Evolutionary conservation across 495 filamentous ascomycete genomes (phyloP), one percentile per base, ranked within the genome.

Genomic region (Tetracladium setigerum): DNA sequence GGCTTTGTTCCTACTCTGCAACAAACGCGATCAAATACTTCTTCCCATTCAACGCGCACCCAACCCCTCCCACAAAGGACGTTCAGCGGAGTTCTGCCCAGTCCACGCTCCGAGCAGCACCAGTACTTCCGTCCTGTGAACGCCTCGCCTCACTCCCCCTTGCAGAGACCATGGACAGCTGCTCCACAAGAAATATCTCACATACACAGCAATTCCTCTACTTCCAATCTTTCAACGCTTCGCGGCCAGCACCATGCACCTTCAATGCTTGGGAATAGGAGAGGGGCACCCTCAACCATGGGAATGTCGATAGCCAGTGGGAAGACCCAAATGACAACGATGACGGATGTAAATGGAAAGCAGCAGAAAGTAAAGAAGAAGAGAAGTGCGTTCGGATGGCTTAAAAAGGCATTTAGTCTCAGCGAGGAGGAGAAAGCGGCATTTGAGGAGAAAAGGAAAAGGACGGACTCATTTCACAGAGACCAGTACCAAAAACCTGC

Each of bases 351-450:
- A 27, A 47, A 65, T 37, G 61, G 53, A 1, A 62, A 62, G 47
- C 55, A 59, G 30, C 62, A 64, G 52, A 63, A 64, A 32, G 38
- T 76, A 24, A 77, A 77, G 55, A 78, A 78, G 66, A 78, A 78
- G 63, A 62, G 71, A 19, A 78, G 75, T 57, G 73, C 72, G 7
- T 78, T 78, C 45, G 73, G 74, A 13, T 78, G 75, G 75, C 58
- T 78, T 18, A 78, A 76, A 58, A 78, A 78, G 61, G 73, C 73
- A 15, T 78, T 78, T 30, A 65, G 68, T 3, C 59, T 78, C 22
- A 73, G 75, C 38, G 75, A 78, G 12, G 75, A 78, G 53, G 75
- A 78, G 51, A 66, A 68, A 14, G 62, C 64, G 10, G 67, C 68
- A 33, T 78, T 77, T 38, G 73, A 76, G 45, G 62, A 64, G 31